Base-by-base conservation (phyloP, 176 grass and related monocot species). In the Oropetium thomaeum region DNA sequence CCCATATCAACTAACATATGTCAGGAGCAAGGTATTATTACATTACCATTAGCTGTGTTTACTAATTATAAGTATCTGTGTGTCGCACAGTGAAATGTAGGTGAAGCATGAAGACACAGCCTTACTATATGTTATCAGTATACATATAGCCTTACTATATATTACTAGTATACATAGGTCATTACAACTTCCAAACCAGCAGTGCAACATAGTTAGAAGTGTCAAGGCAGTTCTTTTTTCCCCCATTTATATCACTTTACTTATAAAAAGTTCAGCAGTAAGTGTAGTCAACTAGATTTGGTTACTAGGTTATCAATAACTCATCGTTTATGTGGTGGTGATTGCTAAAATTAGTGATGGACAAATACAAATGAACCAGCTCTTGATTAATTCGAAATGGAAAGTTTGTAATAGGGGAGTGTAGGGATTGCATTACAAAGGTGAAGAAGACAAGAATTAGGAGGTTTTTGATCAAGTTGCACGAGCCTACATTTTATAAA, bases 121-220 rank as follows among this genome's bases (percentile, higher is more conserved):
- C 29, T 70, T 70, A 53, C 29, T 32, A 76, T 38, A n/a, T n/a
- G n/a, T n/a, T n/a, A n/a, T n/a, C n/a, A n/a, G n/a, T n/a, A n/a
- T n/a, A n/a, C n/a, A n/a, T n/a, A n/a, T n/a, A 48, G 10, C 53
- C 29, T 70, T 70, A 53, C 29, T 32, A 76, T 38, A n/a, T n/a
- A n/a, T n/a, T n/a, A 59, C 12, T 31, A 32, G 53, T 41, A 35
- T 52, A 68, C 38, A 77, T 4, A n/a, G n/a, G n/a, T n/a, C n/a
- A n/a, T n/a, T n/a, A n/a, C n/a, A n/a, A n/a, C n/a, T n/a, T n/a
- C n/a, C n/a, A n/a, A n/a, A n/a, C n/a, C n/a, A n/a, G n/a, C n/a
- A n/a, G n/a, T n/a, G n/a, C n/a, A n/a, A n/a, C n/a, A n/a, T n/a
- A n/a, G n/a, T n/a, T n/a, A n/a, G n/a, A n/a, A n/a, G n/a, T n/a